Evolutionary conservation across 768 basidiomycete species (phyloP), one percentile per base, ranked within the genome.

Genomic region (Rhodotorula graminis): DNA sequence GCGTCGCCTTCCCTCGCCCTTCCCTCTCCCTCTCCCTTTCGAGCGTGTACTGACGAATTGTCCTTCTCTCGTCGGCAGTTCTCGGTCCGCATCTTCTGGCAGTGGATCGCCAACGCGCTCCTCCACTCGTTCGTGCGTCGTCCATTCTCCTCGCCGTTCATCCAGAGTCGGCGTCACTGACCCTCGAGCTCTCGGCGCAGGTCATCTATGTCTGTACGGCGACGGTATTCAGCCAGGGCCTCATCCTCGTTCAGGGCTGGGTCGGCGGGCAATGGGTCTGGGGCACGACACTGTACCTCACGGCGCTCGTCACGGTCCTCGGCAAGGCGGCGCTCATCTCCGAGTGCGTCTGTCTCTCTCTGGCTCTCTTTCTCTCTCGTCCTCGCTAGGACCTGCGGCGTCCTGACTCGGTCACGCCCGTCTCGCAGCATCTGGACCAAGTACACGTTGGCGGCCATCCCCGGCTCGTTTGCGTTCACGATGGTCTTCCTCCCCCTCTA

Each of bases 211-310:
- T 87, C 12, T 93, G 95, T 79, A 93, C 93, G 3, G 83, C 94
- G 61, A 86, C 93, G 64, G 84, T 96, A 50, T 98, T 94, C 82
- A 93, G 92, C 90, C 92, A 92, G 57, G 93, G 94, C 79, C 82
- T 96, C 74, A 90, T 93, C 77, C 87, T 90, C 65, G 82, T 86
- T 0, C 84, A 87, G 65, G 96, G 96, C 3, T 84, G 86, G 67
- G 91, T 95, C 79, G 87, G 90, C 19, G 95, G 93, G 2, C 92
- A 93, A 83, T 99, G 96, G 96, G 91, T 94, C 77, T 99, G 95
- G 95, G 96, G 96, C 61, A 95, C 93, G 21, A 91, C 90, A 33
- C 82, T 98, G n/a, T 99, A 98, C 80, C 86, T 98, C 59, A 88
- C 90, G 2, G 92, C 96, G 15, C 85, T 98, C 42, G 84, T 97